Evolutionary conservation across 176 grass and related monocot genomes (phyloP).

Genomic region (Areca catechu): DNA sequence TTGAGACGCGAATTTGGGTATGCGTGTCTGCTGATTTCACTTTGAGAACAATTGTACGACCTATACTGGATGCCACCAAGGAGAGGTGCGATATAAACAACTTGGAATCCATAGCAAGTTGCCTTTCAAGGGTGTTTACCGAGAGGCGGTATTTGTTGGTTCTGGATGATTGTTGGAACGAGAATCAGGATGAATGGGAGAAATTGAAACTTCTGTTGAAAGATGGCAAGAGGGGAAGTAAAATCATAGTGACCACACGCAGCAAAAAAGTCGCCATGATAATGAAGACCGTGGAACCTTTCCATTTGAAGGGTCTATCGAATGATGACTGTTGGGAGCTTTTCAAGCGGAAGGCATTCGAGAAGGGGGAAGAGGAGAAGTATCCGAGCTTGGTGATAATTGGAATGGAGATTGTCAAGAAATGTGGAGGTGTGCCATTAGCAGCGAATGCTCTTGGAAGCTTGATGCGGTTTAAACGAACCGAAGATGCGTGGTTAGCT

Average conservation of each 20-base stretch:
- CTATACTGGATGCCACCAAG: not conserved
- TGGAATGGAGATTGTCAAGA: slow-evolving; percentile 34
- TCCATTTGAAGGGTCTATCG: not conserved
- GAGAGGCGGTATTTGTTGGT: slow-evolving; percentile 31
- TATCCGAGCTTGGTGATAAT: slow-evolving; percentile 20
- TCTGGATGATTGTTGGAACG: not conserved
- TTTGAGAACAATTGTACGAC: not conserved
- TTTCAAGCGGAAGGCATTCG: slow-evolving; percentile 44
- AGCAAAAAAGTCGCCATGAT: slow-evolving; percentile 17
- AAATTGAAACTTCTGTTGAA: slow-evolving; percentile 33
- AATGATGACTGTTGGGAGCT: slow-evolving; percentile 16
- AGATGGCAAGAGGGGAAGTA: slow-evolving; percentile 44
- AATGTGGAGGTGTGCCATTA: slow-evolving; percentile 45
- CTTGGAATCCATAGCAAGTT: not conserved
- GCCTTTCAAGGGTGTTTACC: not conserved
- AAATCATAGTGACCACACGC: slow-evolving; percentile 69
- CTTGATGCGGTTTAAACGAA: not conserved
- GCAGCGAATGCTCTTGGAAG: slow-evolving; percentile 17
- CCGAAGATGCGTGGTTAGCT: slow-evolving; percentile 31
- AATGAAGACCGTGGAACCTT: not conserved
- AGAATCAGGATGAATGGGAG: not conserved
- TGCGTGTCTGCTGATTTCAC: not conserved
- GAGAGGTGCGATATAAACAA: not conserved
- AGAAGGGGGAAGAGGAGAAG: slow-evolving; percentile 24
- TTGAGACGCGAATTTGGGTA: slow-evolving; percentile 14